Conservation (phyloP, 23 red algal species). For the Chondrus crispus region DNA sequence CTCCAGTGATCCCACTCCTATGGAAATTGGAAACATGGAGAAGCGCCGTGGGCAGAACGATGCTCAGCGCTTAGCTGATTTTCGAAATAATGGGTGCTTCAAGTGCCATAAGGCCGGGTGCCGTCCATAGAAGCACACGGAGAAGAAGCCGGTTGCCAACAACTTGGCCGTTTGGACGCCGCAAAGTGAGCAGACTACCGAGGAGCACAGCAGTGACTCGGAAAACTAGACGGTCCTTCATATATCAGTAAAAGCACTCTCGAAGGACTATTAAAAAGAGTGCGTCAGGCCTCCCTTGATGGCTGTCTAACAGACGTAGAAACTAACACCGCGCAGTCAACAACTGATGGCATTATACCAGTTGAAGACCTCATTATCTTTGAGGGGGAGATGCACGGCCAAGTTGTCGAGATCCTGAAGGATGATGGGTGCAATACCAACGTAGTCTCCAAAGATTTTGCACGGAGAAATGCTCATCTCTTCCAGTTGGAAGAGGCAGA, state of each 20-base stretch:
- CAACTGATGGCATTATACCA: neutral
- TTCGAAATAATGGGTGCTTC: neutral
- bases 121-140: neutral
- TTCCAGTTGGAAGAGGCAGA: neutral
- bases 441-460: neutral
- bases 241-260: neutral
- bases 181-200: neutral
- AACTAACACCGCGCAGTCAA: neutral
- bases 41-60: neutral
- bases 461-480: neutral
- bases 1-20: neutral
- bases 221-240: neutral
- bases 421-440: neutral
- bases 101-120: neutral
- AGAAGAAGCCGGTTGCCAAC: neutral
- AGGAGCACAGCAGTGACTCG: neutral
- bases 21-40: conserved; percentile 22
- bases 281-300: neutral
- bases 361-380: neutral
- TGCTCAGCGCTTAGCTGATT: neutral
- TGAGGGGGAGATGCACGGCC: neutral
- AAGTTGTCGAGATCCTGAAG: neutral
- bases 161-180: neutral
- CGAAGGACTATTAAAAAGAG: neutral
- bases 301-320: neutral